Conservation (phyloP, 495 filamentous ascomycete species). For the Penicillium roqueforti region DNA sequence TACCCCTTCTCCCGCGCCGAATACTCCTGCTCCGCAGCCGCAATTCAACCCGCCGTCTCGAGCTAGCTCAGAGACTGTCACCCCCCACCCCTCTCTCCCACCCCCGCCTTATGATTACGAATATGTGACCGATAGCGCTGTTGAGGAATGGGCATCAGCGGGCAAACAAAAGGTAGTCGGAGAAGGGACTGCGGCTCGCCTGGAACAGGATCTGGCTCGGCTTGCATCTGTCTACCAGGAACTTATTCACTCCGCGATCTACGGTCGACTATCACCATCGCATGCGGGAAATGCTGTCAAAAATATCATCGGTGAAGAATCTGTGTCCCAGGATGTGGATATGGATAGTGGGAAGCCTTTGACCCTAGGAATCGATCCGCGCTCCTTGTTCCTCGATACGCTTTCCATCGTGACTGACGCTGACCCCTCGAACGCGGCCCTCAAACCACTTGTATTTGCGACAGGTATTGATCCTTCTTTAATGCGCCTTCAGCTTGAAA, state of each 20-base stretch:
- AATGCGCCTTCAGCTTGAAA: constrained; percentile 82
- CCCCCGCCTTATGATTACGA: constrained; percentile 52
- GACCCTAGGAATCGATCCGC: constrained; percentile 50
- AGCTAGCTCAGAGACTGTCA: constrained; percentile 15
- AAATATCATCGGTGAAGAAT: constrained; percentile 63
- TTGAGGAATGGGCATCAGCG: constrained; percentile 47
- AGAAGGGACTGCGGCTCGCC: constrained; percentile 48
- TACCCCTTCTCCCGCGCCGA: constrained; percentile 27
- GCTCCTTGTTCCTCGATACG: constrained; percentile 74
- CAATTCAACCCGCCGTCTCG: constrained; percentile 20
- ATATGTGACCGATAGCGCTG: constrained; percentile 47
- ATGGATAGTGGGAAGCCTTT: constrained; percentile 28
- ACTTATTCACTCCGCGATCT: constrained; percentile 66
- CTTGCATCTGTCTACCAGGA: constrained; percentile 80
- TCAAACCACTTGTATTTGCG: constrained; percentile 58
- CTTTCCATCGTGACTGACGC: constrained; percentile 67
- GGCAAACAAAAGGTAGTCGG: constrained; percentile 47
- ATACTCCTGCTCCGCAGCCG: constrained; percentile 22
- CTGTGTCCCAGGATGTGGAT: constrained; percentile 37
- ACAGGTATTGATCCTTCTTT: constrained; percentile 65
- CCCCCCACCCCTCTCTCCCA: constrained; percentile 18
- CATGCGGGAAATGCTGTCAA: constrained; percentile 71
- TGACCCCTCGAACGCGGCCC: constrained; percentile 48
- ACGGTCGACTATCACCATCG: constrained; percentile 57
- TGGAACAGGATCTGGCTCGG: constrained; percentile 59